Conservation (phyloP, 805 yeast species). For the Wickerhamiella alocasiicola region DNA sequence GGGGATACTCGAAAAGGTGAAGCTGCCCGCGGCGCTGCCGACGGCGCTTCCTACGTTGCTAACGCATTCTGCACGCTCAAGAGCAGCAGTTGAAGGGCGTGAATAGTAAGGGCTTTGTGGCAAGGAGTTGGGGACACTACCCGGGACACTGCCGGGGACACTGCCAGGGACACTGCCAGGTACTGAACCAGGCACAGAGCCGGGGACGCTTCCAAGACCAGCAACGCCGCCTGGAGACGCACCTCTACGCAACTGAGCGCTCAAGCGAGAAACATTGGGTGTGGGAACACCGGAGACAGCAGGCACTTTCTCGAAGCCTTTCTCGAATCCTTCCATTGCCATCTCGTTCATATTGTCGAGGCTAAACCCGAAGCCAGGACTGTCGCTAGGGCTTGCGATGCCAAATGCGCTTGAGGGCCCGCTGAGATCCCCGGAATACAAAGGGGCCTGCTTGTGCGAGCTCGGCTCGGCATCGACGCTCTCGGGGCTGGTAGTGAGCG, state of each 20-base stretch:
- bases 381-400: slow-evolving; percentile 3
- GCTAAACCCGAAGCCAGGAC: slow-evolving; percentile 8
- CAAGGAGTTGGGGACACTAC: too few relatives aligned
- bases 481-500: slow-evolving; percentile 13
- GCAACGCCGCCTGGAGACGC: not conserved
- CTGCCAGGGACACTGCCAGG: not conserved
- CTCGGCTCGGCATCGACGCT: slow-evolving; percentile 1
- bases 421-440: too few relatives aligned
- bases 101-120: too few relatives aligned
- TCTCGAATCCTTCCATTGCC: slow-evolving; percentile 12
- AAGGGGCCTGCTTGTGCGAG: not conserved
- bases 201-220: not conserved
- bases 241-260: slow-evolving; percentile 1
- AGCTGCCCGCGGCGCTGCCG: too few relatives aligned
- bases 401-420: too few relatives aligned
- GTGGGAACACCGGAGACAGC: slow-evolving; percentile 5
- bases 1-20: too few relatives aligned
- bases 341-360: slow-evolving; percentile 9
- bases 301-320: slow-evolving; percentile 10
- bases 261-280: slow-evolving; percentile 5
- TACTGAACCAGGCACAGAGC: not conserved
- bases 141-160: not conserved
- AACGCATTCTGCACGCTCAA: too few relatives aligned
- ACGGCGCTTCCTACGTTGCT: too few relatives aligned
- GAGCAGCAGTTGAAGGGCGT: too few relatives aligned